phyloP scores from a whole-genome alignment of 805 yeast genomes.

The Yamadazyma paraphyllophila region DNA sequence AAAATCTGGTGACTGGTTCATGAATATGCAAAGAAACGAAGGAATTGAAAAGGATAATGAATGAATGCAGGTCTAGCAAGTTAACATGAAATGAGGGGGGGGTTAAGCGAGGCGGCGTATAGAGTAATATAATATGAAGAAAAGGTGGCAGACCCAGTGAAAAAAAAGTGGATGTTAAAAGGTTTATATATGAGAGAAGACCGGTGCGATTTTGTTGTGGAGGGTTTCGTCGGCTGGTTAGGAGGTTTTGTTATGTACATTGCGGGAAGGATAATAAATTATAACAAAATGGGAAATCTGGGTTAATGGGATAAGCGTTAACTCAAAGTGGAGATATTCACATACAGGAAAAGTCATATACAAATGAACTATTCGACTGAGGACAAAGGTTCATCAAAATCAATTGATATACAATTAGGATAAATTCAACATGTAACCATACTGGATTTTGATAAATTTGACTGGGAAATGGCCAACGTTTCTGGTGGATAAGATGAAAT shows the following conservation, averaged over 20 bases:
- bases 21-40: slow-evolving; percentile 8
- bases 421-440: background rate
- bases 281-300: slow-evolving; percentile 1
- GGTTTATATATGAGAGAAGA: slow-evolving; percentile 3
- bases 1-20: slow-evolving; percentile 27
- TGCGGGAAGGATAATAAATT: slow-evolving; percentile 4
- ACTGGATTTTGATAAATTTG: no score
- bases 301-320: background rate
- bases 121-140: background rate
- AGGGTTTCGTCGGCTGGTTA: slow-evolving; percentile 4
- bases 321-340: slow-evolving; percentile 2
- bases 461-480: no score
- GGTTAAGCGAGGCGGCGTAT: background rate
- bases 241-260: slow-evolving; percentile 1
- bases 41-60: slow-evolving; percentile 5
- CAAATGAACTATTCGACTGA: no score
- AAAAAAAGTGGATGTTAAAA: slow-evolving; percentile 2
- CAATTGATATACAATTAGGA: background rate
- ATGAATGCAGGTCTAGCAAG: slow-evolving; percentile 7
- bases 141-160: background rate
- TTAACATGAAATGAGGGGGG: background rate
- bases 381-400: no score
- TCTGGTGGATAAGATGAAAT: no score
- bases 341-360: no score
- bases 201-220: background rate